Percentiles rank a stretch among this genome's conserved stretches.
Conservation (phyloP, 805 yeast species). For the Isabelozyma pseudorhagii region DNA sequence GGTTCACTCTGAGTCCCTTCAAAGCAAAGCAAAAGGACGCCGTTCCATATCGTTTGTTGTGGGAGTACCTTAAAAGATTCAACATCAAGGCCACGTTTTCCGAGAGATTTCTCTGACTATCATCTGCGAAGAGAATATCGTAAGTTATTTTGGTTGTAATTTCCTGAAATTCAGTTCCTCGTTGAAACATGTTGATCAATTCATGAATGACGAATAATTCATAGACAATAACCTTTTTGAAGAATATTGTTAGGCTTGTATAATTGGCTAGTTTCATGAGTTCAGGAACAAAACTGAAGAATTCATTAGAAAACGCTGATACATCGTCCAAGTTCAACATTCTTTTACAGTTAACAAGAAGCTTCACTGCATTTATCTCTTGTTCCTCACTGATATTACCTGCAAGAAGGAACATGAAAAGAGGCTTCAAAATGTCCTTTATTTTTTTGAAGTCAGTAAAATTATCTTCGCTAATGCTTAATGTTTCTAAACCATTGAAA, state of each 20-base stretch:
- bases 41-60: conserved; percentile 6
- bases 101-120: conserved; percentile 1
- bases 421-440: conserved; percentile 1
- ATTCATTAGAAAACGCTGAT: conserved; percentile 4
- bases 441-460: conserved; percentile 1
- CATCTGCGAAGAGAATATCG: conserved; percentile 7
- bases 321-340: conserved; percentile 1
- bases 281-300: neutral
- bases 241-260: conserved; percentile 3
- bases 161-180: conserved; percentile 1
- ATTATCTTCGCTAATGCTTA: neutral
- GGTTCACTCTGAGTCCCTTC: conserved; percentile 7
- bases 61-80: conserved; percentile 9
- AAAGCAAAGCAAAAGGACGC: conserved; percentile 9
- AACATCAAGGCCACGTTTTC: conserved; percentile 10
- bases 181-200: conserved; percentile 6
- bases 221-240: conserved; percentile 13
- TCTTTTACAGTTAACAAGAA: conserved; percentile 8
- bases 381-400: conserved; percentile 6
- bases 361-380: conserved; percentile 10
- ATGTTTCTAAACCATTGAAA: conserved; percentile 7
- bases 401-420: conserved; percentile 4
- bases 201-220: conserved; percentile 14
- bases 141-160: conserved; percentile 3
- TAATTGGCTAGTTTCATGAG: conserved; percentile 3